These are phyloP conservation scores for Aspergillus mulundensis DNA, from an alignment of 495 filamentous ascomycete species.

Conservation along the genomic window DNA sequence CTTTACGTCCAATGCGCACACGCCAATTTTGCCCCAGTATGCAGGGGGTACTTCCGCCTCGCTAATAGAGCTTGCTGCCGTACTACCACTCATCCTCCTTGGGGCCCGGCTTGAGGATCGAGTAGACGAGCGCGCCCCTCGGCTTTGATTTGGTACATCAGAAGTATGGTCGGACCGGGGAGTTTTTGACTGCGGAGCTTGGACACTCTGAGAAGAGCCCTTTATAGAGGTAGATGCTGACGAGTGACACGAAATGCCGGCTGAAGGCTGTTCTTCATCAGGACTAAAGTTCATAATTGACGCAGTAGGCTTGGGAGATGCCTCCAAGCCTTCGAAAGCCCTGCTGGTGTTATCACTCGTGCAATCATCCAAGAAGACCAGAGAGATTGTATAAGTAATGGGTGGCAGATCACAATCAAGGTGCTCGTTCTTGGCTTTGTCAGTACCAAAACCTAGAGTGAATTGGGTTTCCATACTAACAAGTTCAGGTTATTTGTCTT, in stretches of 20 bases:
- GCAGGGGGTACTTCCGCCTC: conserved; percentile 31
- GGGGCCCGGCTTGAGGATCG: conserved; percentile 71
- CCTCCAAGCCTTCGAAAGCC: conserved; percentile 35
- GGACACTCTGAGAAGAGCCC: conserved; percentile 1
- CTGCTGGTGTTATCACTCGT: conserved; percentile 17
- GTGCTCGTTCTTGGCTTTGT: no score
- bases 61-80: conserved; percentile 63
- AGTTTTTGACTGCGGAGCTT: conserved; percentile 16
- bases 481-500: no score
- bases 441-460: no score
- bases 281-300: conserved; percentile 2
- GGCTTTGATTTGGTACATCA: conserved; percentile 22
- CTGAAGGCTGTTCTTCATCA: conserved; percentile 19
- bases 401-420: no score
- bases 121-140: conserved; percentile 42
- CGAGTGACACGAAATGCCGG: conserved; percentile 14
- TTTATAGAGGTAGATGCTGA: conserved; percentile 14
- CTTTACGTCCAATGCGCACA: conserved; percentile 94
- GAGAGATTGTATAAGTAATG: no score
- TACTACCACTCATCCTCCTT: conserved; percentile 72
- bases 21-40: conserved; percentile 67
- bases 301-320: conserved; percentile 1
- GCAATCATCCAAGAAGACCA: not conserved
- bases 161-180: conserved; percentile 18
- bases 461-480: no score